Evolutionary conservation across 75 land plant genomes (phyloP).

Genomic region (Azolla pinnata): DNA sequence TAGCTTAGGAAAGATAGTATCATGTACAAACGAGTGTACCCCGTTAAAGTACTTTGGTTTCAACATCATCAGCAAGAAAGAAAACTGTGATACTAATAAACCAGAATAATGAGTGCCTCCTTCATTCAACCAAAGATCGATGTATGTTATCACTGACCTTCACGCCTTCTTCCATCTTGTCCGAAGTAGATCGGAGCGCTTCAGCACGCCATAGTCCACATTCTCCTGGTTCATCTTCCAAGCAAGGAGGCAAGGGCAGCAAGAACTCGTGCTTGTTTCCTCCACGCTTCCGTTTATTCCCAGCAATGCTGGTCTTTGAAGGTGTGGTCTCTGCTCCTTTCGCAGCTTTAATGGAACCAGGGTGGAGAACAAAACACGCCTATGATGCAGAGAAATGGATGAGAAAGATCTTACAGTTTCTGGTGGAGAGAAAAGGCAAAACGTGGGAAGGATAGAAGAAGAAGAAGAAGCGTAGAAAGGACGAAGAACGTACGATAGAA

Average conservation of each 20-base stretch:
- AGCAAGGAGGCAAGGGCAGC: slow-evolving; percentile 14
- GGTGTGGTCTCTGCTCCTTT: slow-evolving; percentile 3
- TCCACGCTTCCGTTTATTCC: slow-evolving; percentile 4
- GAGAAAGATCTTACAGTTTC: no score
- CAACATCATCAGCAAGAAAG: background rate
- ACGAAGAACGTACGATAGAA: no score
- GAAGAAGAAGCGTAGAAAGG: no score
- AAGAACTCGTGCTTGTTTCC: background rate
- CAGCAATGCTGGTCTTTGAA: background rate
- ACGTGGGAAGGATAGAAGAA: no score
- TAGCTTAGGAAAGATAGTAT: no score
- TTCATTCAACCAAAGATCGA: background rate
- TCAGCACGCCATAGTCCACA: slow-evolving; percentile 36
- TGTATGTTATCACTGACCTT: slow-evolving; percentile 28
- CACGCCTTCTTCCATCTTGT: slow-evolving; percentile 40
- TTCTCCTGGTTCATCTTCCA: slow-evolving; percentile 16
- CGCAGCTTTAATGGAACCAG: background rate
- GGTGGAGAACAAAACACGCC: slow-evolving; percentile 21
- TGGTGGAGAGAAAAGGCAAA: no score
- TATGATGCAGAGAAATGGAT: background rate
- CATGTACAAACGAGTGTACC: no score
- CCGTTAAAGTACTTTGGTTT: background rate
- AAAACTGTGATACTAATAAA: background rate
- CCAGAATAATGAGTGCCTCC: background rate
- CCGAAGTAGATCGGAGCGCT: slow-evolving; percentile 49